Evolutionary conservation across 208 protist genomes (phyloP), one percentile per base, ranked within the genome.

Genomic region (Tritrichomonas foetus): DNA sequence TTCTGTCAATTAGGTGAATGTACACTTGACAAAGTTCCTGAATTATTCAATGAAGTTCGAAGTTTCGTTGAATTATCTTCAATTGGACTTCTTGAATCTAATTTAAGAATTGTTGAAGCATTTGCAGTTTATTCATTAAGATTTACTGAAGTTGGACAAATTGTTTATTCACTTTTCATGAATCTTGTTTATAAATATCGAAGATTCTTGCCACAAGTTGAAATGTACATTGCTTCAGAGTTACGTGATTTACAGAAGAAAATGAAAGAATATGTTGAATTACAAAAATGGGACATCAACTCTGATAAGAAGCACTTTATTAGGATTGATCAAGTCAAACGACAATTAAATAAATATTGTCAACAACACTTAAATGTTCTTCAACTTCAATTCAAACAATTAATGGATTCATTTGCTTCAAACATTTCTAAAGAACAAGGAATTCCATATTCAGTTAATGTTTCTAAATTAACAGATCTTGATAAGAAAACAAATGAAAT

Each of bases 321-420:
- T 9, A 53, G 41, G 16, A 89, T 89, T 50, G 78, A 89, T n/a
- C 53, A 25, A 61, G 47, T 89, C 39, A 89, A 89, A 50, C 47
- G 41, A 22, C 78, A 89, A 50, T 39, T 89, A n/a, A 89, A 89
- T n/a, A 89, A 89, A 57, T 89, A 89, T 49, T 89, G 78, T 50
- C 78, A 89, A 30, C n/a, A 89, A 39, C 41, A 89, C 27, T 33
- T 89, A 27, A 14, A 25, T 41, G 41, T 89, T 27, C 33, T 89
- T 49, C 25, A 53, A 39, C 47, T 27, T 55, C 44, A 53, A 25
- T 89, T 89, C 47, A 89, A 47, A 57, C 47, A 53, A 47, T n/a
- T 89, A n/a, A 53, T 57, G 3, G 78, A 89, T 16, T 47, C 53
- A 39, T 89, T 89, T n/a, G 27, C 78, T 39, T 27, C 33, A 0